Evolutionary conservation across 306 rosid genomes (phyloP), one percentile per base, ranked within the genome.

Genomic region (Aeschynomene evenia): DNA sequence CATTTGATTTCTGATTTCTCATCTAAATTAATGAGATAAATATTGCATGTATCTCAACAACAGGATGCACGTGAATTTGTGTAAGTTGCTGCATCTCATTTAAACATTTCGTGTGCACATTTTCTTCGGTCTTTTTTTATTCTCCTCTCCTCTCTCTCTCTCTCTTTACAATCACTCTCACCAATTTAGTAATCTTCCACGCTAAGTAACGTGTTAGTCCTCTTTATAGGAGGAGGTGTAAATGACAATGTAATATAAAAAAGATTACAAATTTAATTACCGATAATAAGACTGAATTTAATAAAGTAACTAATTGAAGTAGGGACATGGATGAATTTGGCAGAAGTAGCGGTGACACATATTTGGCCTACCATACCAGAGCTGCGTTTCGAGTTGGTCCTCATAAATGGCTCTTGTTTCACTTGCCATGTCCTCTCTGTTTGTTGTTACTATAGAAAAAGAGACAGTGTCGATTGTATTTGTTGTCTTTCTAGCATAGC

Each of bases 21-120:
- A 9, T 33, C n/a, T 49, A 3, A 3, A 6, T 56, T n/a, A n/a
- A n/a, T n/a, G n/a, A n/a, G n/a, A n/a, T n/a, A n/a, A n/a, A n/a
- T n/a, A n/a, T n/a, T n/a, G n/a, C n/a, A n/a, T n/a, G n/a, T n/a
- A n/a, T n/a, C n/a, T n/a, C 14, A 13, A 7, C 21, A 62, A 15
- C 2, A 28, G 50, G 40, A 65, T 34, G 64, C 81, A 66, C 71
- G 80, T 83, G 82, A 79, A 45, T n/a, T 18, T 20, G 56, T 40
- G 43, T 72, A 24, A 6, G 14, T 48, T 63, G 42, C 49, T 63
- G 42, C 49, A 21, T 37, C 10, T 42, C 16, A 16, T 19, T n/a
- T 5, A 29, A 66, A 68, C 26, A 15, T 39, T 28, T 68, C 55
- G 50, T 57, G 51, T 50, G 29, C 61, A n/a, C n/a, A 33, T 45